Conservation (phyloP, 2,329 filamentous ascomycete genomes). For the Aspergillus versicolor region DNA sequence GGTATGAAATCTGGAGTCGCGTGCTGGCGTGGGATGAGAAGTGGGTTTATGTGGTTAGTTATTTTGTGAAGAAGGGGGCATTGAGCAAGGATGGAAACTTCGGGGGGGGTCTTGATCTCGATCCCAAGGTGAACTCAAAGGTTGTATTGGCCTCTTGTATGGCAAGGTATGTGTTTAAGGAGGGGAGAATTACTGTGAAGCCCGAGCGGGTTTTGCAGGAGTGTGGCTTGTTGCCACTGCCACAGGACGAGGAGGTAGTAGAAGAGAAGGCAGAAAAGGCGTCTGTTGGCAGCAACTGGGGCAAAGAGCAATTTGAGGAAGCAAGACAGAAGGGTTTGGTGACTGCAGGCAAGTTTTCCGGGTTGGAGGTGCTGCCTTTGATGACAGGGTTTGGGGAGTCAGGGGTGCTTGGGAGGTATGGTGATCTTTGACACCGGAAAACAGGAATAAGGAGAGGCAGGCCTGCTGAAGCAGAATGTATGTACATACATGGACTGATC, state of each 20-base stretch:
- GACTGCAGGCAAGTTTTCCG: too few species aligned
- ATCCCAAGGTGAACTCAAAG: background rate
- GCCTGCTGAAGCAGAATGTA: too few species aligned
- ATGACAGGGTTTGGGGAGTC: too few species aligned
- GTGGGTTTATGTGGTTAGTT: slow-evolving; percentile 73
- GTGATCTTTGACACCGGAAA: too few species aligned
- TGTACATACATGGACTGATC: too few species aligned
- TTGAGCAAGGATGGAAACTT: background rate
- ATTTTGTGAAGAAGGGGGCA: slow-evolving; percentile 58
- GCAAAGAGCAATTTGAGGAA: too few species aligned
- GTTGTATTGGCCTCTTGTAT: background rate
- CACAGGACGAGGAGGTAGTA: background rate
- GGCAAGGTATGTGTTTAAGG: background rate
- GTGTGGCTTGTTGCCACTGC: background rate
- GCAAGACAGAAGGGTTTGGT: too few species aligned
- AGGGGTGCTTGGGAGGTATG: too few species aligned
- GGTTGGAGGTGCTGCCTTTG: too few species aligned
- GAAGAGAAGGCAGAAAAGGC: background rate
- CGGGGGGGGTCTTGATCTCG: background rate
- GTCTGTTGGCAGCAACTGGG: too few species aligned
- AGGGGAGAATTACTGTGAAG: background rate
- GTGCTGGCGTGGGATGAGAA: slow-evolving; percentile 72
- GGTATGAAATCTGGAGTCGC: slow-evolving; percentile 70
- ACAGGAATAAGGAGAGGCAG: too few species aligned
- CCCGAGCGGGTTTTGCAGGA: background rate